Conservation (phyloP, 257 asterid species). For the Penstemon eatonii region DNA sequence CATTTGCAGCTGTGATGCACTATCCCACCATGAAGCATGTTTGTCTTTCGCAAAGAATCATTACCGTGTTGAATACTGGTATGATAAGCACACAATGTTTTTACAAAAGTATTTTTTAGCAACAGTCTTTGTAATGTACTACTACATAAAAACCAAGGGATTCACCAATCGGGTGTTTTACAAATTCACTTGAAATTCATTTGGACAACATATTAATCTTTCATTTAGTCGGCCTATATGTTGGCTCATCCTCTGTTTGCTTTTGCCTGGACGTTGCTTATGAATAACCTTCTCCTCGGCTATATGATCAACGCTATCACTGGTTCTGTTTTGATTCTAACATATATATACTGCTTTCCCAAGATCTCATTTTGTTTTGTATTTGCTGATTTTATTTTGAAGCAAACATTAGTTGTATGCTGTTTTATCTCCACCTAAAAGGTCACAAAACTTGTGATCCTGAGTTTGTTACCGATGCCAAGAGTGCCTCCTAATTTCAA, state of each 20-base stretch:
- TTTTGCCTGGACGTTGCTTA: constrained; percentile 14
- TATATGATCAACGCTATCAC: constrained; percentile 1
- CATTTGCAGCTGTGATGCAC: too few species aligned
- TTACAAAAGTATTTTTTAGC: too few species aligned
- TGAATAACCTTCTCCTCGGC: constrained; percentile 22
- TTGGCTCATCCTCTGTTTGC: constrained; percentile 15
- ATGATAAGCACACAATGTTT: too few species aligned
- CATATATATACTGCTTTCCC: background rate
- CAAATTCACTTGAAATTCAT: background rate
- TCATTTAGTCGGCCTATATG: background rate
- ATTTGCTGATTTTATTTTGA: background rate
- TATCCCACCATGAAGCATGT: too few species aligned
- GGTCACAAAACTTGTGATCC: background rate
- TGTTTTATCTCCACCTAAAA: background rate
- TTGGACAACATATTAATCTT: too few species aligned
- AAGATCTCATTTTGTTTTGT: background rate
- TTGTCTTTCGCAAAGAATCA: too few species aligned
- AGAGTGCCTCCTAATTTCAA: background rate
- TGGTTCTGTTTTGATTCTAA: background rate
- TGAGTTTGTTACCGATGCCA: background rate
- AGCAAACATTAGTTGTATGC: background rate
- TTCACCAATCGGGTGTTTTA: too few species aligned
- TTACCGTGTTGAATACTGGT: too few species aligned
- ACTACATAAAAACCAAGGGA: too few species aligned
- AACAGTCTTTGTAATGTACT: too few species aligned